A percentile compares a stretch with the other conserved stretches of the same genome.
Conservation (phyloP, 352 stramenopile genomes). For the Blastocystis sp. region DNA sequence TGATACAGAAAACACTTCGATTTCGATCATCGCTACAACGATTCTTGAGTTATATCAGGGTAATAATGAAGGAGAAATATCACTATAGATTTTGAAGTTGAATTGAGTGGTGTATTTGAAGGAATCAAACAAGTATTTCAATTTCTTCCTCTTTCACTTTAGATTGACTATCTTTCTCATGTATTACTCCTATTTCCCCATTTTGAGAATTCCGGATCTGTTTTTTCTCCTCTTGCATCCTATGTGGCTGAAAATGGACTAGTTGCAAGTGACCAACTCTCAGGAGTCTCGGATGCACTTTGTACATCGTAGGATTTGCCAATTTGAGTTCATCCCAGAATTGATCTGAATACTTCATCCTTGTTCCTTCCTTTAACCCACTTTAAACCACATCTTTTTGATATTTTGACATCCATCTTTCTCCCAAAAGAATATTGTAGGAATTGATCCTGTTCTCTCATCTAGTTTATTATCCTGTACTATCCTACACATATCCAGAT, state of each 20-base stretch:
- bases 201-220: background rate
- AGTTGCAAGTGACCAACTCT: constrained; percentile 2
- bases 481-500: constrained; percentile 13
- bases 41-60: constrained; percentile 44
- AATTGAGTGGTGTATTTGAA: constrained; percentile 42
- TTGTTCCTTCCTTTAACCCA: constrained; percentile 55
- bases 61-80: background rate
- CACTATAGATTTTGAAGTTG: constrained; percentile 39
- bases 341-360: background rate
- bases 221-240: constrained; percentile 17
- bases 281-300: constrained; percentile 40
- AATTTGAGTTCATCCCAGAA: background rate
- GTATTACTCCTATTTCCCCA: constrained; percentile 34
- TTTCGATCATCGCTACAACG: constrained; percentile 52
- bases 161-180: constrained; percentile 58
- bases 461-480: constrained; percentile 32
- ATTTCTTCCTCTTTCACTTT: background rate
- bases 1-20: constrained; percentile 29
- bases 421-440: constrained; percentile 45
- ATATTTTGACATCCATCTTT: constrained; percentile 51
- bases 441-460: background rate
- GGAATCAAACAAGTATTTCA: constrained; percentile 1
- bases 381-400: constrained; percentile 26
- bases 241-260: constrained; percentile 57
- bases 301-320: constrained; percentile 5